These are phyloP conservation scores for Neofusicoccum cordaticola DNA, from an alignment of 2,329 filamentous ascomycete species.

Conservation along the genomic window DNA sequence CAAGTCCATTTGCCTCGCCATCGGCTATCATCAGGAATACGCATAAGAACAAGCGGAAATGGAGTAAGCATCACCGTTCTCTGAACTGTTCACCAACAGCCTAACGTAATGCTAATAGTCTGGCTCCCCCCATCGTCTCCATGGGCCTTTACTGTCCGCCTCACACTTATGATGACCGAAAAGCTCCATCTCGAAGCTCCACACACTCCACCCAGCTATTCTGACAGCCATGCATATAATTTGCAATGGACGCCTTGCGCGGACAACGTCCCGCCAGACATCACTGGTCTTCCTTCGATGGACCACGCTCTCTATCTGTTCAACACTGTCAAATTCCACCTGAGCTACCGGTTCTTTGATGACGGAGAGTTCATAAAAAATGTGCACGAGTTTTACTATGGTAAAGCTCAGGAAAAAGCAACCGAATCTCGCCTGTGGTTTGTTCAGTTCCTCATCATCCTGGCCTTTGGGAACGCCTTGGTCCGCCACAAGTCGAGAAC, in stretches of 20 bases:
- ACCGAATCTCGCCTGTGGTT: not conserved
- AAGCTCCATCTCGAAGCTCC: not conserved
- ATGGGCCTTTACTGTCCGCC: not conserved
- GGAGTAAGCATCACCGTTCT: not conserved
- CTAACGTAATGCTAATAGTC: not conserved
- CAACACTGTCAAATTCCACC: not conserved
- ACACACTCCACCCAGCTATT: not conserved
- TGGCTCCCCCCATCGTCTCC: not conserved
- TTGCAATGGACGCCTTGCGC: not conserved
- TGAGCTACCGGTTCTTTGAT: not conserved
- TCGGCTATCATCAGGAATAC: not conserved
- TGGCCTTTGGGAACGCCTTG: not conserved
- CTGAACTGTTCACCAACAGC: not conserved
- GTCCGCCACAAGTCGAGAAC: not conserved
- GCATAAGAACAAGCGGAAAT: not conserved
- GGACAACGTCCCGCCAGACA: not conserved
- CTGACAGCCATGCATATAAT: not conserved
- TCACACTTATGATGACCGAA: not conserved
- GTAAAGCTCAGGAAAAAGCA: not conserved
- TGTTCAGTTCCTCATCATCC: not conserved
- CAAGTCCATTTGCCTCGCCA: not conserved
- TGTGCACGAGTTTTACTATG: not conserved
- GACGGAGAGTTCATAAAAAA: not conserved
- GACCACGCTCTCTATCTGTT: not conserved
- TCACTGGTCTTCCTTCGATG: not conserved